Evolutionary conservation across 306 rosid genomes (phyloP).

Genomic region (Medicago ruthenica): DNA sequence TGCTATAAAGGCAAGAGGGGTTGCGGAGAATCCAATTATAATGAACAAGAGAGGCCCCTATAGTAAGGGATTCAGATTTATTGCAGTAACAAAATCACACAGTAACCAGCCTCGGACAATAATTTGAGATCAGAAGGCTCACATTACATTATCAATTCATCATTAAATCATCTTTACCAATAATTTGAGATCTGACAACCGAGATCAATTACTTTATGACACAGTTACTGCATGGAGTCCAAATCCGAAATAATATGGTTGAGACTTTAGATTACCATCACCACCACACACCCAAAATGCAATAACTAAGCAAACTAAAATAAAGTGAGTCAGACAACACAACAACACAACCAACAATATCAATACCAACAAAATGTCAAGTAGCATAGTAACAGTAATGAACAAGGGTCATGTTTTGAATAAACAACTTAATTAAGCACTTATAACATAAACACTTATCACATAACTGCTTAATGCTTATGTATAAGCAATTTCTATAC

Average conservation of each 20-base stretch:
- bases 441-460: too few relatives aligned
- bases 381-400: background rate
- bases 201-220: background rate
- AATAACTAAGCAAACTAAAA: background rate
- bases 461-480: too few relatives aligned
- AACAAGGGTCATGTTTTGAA: background rate
- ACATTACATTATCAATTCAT: too few relatives aligned
- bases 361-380: background rate
- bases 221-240: background rate
- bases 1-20: background rate
- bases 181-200: background rate
- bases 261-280: background rate
- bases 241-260: background rate
- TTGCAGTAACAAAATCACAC: background rate
- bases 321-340: background rate
- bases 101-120: background rate
- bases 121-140: too few relatives aligned
- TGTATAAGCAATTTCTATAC: background rate
- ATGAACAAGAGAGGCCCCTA: too few relatives aligned
- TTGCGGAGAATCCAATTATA: background rate
- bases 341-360: background rate
- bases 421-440: background rate
- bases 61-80: background rate
- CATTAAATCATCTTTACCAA: too few relatives aligned
- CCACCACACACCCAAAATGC: background rate